phyloP scores from a whole-genome alignment of 208 protist species.

The Trypanosomatidae sp. region DNA sequence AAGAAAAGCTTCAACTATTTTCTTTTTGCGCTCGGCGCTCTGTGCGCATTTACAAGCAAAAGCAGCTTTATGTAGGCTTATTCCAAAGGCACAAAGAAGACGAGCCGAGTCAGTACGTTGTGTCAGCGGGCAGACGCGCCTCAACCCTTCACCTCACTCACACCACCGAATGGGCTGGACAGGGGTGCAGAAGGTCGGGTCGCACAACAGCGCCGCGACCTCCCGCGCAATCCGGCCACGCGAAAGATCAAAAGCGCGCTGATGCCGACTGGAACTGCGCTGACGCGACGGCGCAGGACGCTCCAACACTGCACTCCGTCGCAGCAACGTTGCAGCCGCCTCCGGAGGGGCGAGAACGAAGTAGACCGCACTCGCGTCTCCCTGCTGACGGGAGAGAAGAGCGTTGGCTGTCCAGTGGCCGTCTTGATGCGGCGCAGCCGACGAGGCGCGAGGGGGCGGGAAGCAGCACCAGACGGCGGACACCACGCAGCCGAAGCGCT shows the following conservation, averaged over 20 bases:
- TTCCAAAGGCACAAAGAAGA: too few species aligned
- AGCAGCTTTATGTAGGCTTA: too few species aligned
- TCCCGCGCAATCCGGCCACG: constrained; percentile 9
- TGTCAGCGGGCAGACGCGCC: neutral
- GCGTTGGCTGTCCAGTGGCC: too few species aligned
- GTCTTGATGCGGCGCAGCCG: too few species aligned
- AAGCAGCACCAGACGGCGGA: constrained; percentile 57
- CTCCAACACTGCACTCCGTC: constrained; percentile 8
- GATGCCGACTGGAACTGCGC: constrained; percentile 15
- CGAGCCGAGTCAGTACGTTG: too few species aligned
- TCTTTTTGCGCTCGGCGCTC: too few species aligned
- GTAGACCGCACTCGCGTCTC: neutral
- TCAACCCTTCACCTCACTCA: neutral
- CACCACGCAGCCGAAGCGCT: constrained; percentile 60
- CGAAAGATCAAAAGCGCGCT: constrained; percentile 22
- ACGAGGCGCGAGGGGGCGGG: too few species aligned
- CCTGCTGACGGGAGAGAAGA: too few species aligned
- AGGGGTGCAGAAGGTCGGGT: constrained; percentile 15
- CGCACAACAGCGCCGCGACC: constrained; percentile 14
- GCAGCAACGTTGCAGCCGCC: constrained; percentile 8
- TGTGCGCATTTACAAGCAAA: too few species aligned
- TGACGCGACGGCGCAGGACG: constrained; percentile 5
- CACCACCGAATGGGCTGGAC: constrained; percentile 25
- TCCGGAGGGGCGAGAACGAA: constrained; percentile 17
- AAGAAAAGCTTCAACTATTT: too few species aligned